phyloP scores from a whole-genome alignment of 768 basidiomycete genomes.

The Termitomyces eurrhizus region DNA sequence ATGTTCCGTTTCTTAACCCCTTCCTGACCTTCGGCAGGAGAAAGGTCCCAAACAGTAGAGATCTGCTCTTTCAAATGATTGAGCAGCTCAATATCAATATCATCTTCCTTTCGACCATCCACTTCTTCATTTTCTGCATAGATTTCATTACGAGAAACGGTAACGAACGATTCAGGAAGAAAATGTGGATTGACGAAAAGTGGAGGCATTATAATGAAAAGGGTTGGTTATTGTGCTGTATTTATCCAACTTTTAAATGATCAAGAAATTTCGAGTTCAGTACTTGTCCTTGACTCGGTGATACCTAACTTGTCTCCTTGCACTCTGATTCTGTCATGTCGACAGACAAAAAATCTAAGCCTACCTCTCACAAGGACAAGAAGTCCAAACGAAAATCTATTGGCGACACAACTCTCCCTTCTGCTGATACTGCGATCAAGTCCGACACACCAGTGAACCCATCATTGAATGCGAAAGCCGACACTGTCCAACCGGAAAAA shows the following conservation, averaged over 20 bases:
- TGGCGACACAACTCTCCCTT: constrained; percentile 8
- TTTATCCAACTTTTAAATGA: constrained; percentile 17
- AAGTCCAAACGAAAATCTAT: constrained; percentile 21
- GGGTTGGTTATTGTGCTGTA: constrained; percentile 13
- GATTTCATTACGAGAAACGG: constrained; percentile 33
- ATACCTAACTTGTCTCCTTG: neutral
- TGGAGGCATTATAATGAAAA: constrained; percentile 19
- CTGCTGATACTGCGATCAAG: constrained; percentile 2
- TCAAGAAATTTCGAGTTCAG: constrained; percentile 13
- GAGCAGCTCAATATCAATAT: constrained; percentile 13
- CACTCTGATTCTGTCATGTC: constrained; percentile 12
- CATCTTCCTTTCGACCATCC: constrained; percentile 1
- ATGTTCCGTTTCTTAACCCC: constrained; percentile 11
- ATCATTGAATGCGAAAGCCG: constrained; percentile 6
- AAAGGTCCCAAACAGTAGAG: constrained; percentile 9
- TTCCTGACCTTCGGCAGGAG: neutral
- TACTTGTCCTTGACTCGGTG: neutral
- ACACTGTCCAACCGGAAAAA: constrained; percentile 5
- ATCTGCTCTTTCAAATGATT: constrained; percentile 18
- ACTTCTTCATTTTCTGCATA: constrained; percentile 13
- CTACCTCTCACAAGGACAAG: constrained; percentile 19
- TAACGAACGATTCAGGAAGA: constrained; percentile 25
- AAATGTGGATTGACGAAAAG: constrained; percentile 48
- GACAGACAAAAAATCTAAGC: constrained; percentile 14
- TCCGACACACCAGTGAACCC: constrained; percentile 14